Conservation (phyloP, 164 flowering plant genomes). For the Malania oleifera region DNA sequence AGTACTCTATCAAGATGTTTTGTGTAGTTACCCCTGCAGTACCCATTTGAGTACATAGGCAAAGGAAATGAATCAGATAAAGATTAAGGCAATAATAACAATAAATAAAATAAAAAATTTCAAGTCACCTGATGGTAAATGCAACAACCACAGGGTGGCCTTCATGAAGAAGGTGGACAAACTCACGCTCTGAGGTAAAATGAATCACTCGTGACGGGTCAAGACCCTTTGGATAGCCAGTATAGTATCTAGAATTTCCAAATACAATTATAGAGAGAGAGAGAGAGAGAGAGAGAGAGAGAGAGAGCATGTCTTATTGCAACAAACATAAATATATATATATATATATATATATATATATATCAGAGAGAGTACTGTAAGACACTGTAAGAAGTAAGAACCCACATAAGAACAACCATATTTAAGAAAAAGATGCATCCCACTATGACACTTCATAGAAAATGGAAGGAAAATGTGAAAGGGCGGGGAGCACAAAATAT, state of each 20-base stretch:
- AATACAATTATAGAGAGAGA: neutral
- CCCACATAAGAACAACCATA: too few relatives aligned
- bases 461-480: too few relatives aligned
- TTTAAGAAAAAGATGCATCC: neutral
- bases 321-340: too few relatives aligned
- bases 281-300: neutral
- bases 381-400: too few relatives aligned
- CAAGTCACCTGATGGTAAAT: conserved; percentile 68
- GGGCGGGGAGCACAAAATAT: too few relatives aligned
- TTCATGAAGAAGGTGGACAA: conserved; percentile 85
- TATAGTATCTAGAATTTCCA: conserved; percentile 59
- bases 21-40: conserved; percentile 58
- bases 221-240: conserved; percentile 91
- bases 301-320: neutral
- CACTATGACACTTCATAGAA: neutral
- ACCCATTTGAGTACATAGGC: neutral
- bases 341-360: too few relatives aligned
- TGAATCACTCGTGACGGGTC: conserved; percentile 78
- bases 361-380: too few relatives aligned
- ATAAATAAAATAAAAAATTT: neutral
- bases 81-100: neutral
- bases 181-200: conserved; percentile 87
- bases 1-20: conserved; percentile 74
- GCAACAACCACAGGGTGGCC: conserved; percentile 85
- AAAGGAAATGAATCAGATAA: neutral